Evolutionary conservation across 148 eudicot species (phyloP), one percentile per base, ranked within the genome.

Genomic region (Vaccinium macrocarpon): DNA sequence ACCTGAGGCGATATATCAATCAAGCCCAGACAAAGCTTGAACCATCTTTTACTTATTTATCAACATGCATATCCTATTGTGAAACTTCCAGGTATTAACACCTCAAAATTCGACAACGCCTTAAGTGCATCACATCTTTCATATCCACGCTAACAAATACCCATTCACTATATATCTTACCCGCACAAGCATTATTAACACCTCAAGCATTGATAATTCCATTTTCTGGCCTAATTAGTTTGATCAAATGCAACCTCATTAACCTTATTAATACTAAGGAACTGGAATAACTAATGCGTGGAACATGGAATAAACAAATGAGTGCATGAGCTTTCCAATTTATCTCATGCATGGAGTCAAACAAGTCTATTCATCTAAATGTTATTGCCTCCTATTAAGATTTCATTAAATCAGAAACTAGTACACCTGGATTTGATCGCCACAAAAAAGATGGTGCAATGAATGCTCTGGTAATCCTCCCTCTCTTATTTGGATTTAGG

Each of bases 371-470:
- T 38, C 46, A 38, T 38, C 46, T 0, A 38, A 38, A 38, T 38
- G 46, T 38, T 38, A 38, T 38, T 38, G 46, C 46, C 46, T 38
- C 46, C 46, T 38, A 38, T 38, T 38, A 38, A 38, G 46, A 38
- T 38, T 38, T 38, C 46, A 3, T 38, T 38, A 38, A 3, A 38
- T 38, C 46, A 38, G 46, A 38, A 38, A 38, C 4, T 5, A 38
- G 46, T 38, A 38, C 46, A 38, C 0, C 0, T 38, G 46, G 98
- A 42, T 95, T 95, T 64, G 98, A 95, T 12, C 98, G 94, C 87
- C 98, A 95, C 87, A 95, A 95, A 81, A 95, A 95, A 83, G 98
- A 97, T 3, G 98, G 98, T 78, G 98, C 98, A 73, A 95, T 95
- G 98, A 95, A 95, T 90, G 85, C 98, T 56, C 88, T 95, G 97